Evolutionary conservation across 306 rosid genomes (phyloP), one percentile per base, ranked within the genome.

Genomic region (Glycyrrhiza uralensis): DNA sequence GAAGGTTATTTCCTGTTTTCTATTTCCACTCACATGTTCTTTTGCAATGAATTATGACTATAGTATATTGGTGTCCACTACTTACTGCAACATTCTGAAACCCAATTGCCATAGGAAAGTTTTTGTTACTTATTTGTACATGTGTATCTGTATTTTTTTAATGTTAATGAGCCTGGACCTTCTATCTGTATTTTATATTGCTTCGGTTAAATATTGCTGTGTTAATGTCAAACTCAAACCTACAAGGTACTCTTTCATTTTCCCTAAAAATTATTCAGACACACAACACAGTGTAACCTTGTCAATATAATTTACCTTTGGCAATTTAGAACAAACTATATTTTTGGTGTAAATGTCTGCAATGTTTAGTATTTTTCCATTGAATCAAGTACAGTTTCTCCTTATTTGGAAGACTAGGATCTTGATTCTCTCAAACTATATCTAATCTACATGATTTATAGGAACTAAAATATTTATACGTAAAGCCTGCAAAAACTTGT

Each of bases 401-500:
- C 41, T 35, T 51, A 41, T 50, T 50, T 52, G 26, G 66, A 49
- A 76, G 45, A 41, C 71, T 59, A 24, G 56, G 61, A 66, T 58
- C 32, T 14, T 20, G 28, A 39, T 61, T 52, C 64, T 55, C 66
- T 76, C 64, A 45, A 67, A 77, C 70, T 62, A 39, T 66, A 47
- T 78, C 61, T 77, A 59, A 80, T 36, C 63, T 73, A 69, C 72
- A 75, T 64, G 56, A 68, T 24, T 30, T 19, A 65, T 44, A 44
- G 59, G 63, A 75, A 58, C 59, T 13, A 71, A 39, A 69, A 29
- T 8, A 76, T 52, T 72, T 79, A 61, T 71, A 51, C 77, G 15
- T 33, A 12, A 74, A 51, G 74, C 77, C 87, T 77, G 76, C 80
- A 85, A 85, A 81, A 86, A 20, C 75, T 67, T 69, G 76, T 70